Conservation (phyloP, 2,329 filamentous ascomycete species). For the Kalaharituber pfeilii region DNA sequence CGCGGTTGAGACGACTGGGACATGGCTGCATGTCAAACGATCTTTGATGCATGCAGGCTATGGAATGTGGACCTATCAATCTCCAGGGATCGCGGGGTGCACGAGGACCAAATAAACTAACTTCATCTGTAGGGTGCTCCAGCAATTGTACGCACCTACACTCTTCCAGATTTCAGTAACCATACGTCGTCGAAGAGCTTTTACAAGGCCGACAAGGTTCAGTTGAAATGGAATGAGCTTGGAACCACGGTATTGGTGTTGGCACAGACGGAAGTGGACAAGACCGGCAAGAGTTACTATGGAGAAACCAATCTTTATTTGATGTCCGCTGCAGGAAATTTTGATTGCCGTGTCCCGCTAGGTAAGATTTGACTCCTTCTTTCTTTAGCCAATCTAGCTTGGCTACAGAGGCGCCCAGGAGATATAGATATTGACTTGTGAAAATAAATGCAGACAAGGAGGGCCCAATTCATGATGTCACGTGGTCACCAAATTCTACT, state of each 20-base stretch:
- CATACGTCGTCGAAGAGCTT: constrained; percentile 95
- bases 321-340: constrained; percentile 73
- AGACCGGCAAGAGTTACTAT: constrained; percentile 97
- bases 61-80: not conserved
- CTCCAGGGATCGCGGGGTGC: not conserved
- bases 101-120: no score
- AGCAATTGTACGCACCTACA: constrained; percentile 83
- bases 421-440: constrained; percentile 4
- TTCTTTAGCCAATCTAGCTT: not conserved
- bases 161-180: constrained; percentile 66
- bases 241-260: constrained; percentile 86
- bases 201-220: constrained; percentile 97
- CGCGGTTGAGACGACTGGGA: not conserved
- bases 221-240: constrained; percentile 90
- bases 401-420: not conserved
- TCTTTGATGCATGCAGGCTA: not conserved
- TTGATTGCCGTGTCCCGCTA: constrained; percentile 78
- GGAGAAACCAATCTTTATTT: constrained; percentile 96
- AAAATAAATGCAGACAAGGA: constrained; percentile 54
- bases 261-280: constrained; percentile 94
- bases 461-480: constrained; percentile 90
- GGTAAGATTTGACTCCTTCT: constrained; percentile 29
- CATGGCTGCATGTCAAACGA: not conserved
- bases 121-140: constrained; percentile 56
- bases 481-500: constrained; percentile 96